Base-by-base conservation (phyloP, 208 protist species). In the Angomonas deanei region DNA sequence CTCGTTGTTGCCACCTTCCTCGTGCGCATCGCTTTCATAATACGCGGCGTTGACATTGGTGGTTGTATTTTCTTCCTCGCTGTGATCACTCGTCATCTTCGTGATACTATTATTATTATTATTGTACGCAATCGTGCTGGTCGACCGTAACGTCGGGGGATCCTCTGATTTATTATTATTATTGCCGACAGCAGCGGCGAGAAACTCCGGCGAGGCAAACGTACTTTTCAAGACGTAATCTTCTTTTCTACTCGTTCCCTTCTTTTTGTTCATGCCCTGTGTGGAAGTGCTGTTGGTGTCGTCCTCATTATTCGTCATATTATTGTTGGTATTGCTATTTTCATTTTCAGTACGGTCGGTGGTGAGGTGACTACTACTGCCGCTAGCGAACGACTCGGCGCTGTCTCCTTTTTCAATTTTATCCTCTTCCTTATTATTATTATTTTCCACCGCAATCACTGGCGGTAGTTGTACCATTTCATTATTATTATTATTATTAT, bases 401-500 rank as follows among this genome's bases (percentile, higher is more conserved):
- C 8, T 8, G 36, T 42, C 15, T 15, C 15, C 36, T 42, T 42
- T 15, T 42, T 8, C 8, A 15, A 42, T 8, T n/a, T 42, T 15
- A 42, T 15, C 36, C 36, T 15, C 36, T 42, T 42, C 36, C 15
- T 42, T 15, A 42, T 42, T 8, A 15, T n/a, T n/a, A n/a, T n/a
- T n/a, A n/a, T n/a, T n/a, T n/a, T n/a, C n/a, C n/a, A 0, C 39
- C 34, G 32, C 39, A 30, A 27, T 48, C 60, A 24, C 6, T n/a
- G 4, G 15, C 10, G 46, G 48, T 10, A 15, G 31, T 42, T 15
- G 8, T 15, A 42, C 36, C 15, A 42, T 42, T 42, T n/a, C n/a
- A 42, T 42, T 42, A 42, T 42, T 15, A 42, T 42, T 42, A 42
- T 42, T 42, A 42, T 42, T 42, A 42, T 42, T 42, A 42, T 42